Percentiles rank a stretch among this genome's conserved stretches.
Conservation (phyloP, 2,329 filamentous ascomycete genomes). For the Phaeosphaeria sp. region DNA sequence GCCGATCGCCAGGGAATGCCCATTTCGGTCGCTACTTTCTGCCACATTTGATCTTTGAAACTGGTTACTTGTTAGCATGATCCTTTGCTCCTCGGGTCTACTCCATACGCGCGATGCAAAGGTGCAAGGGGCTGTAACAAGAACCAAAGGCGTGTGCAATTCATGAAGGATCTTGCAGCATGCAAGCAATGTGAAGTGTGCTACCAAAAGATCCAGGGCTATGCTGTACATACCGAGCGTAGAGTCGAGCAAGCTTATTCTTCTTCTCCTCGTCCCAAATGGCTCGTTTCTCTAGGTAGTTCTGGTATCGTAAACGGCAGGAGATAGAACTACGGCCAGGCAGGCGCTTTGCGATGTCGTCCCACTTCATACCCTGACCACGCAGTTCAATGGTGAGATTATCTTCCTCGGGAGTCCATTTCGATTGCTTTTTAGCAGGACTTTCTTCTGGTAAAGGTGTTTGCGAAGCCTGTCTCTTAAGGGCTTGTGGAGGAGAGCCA, state of each 20-base stretch:
- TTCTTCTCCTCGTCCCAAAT: slow-evolving; percentile 98
- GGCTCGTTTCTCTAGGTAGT: slow-evolving; percentile 89
- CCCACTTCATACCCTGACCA: slow-evolving; percentile 95
- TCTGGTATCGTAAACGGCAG: slow-evolving; percentile 94
- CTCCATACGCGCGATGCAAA: slow-evolving; percentile 5
- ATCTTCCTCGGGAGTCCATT: slow-evolving; percentile 95
- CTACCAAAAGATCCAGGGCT: slow-evolving; percentile 12
- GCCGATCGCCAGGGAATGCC: slow-evolving; percentile 92
- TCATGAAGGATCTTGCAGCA: slow-evolving; percentile 10
- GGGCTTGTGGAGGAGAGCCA: slow-evolving; percentile 42
- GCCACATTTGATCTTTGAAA: slow-evolving; percentile 98
- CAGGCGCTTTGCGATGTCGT: slow-evolving; percentile 91
- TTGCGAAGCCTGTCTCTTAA: slow-evolving; percentile 47
- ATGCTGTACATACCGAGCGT: slow-evolving; percentile 75
- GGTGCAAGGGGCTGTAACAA: not conserved
- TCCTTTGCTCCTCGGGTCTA: not conserved
- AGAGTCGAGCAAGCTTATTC: slow-evolving; percentile 92
- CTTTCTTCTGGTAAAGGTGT: slow-evolving; percentile 45
- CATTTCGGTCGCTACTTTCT: slow-evolving; percentile 94
- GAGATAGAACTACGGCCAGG: slow-evolving; percentile 93
- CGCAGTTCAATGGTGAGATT: slow-evolving; percentile 91
- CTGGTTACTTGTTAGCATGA: slow-evolving; percentile 57
- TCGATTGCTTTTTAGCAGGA: slow-evolving; percentile 71
- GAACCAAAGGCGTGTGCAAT: slow-evolving; percentile 12
- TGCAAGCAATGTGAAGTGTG: not conserved